Conservation (phyloP, 2,329 filamentous ascomycete species). For the Periconia macrospinosa region DNA sequence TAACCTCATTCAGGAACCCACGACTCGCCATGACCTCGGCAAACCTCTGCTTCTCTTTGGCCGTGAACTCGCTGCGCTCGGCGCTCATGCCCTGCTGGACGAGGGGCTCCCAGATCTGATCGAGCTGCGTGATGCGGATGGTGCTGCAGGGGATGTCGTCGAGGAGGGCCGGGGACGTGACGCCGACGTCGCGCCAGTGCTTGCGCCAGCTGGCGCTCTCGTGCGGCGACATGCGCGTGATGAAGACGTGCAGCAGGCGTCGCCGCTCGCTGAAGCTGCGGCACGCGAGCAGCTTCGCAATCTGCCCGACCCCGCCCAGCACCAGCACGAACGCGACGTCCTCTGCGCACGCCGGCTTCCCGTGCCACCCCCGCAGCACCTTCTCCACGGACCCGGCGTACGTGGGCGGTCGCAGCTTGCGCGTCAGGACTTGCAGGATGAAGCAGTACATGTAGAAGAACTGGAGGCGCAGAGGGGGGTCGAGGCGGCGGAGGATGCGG, state of each 20-base stretch:
- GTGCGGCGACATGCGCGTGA: constrained; percentile 39
- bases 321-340: constrained; percentile 41
- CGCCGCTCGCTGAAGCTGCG: constrained; percentile 35
- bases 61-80: constrained; percentile 31
- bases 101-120: constrained; percentile 40
- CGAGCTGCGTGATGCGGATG: constrained; percentile 40
- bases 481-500: constrained; percentile 33
- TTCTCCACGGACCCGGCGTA: constrained; percentile 33
- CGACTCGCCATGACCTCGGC: constrained; percentile 28
- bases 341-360: constrained; percentile 35
- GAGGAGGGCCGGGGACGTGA: constrained; percentile 36
- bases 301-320: constrained; percentile 36
- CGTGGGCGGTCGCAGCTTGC: constrained; percentile 34
- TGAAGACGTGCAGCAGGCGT: constrained; percentile 34
- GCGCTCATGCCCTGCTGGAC: constrained; percentile 36
- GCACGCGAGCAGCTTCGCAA: constrained; percentile 38
- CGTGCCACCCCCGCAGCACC: constrained; percentile 35
- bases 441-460: constrained; percentile 44
- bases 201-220: constrained; percentile 37
- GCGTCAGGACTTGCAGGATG: constrained; percentile 36
- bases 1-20: constrained; percentile 40
- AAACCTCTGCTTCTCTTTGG: constrained; percentile 30
- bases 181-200: constrained; percentile 39
- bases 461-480: constrained; percentile 35
- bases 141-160: constrained; percentile 40